Percentiles rank a stretch among this genome's conserved stretches.
Evolutionary conservation across 805 yeast genomes (phyloP).

Genomic region (Wickerhamiella sorbophila): DNA sequence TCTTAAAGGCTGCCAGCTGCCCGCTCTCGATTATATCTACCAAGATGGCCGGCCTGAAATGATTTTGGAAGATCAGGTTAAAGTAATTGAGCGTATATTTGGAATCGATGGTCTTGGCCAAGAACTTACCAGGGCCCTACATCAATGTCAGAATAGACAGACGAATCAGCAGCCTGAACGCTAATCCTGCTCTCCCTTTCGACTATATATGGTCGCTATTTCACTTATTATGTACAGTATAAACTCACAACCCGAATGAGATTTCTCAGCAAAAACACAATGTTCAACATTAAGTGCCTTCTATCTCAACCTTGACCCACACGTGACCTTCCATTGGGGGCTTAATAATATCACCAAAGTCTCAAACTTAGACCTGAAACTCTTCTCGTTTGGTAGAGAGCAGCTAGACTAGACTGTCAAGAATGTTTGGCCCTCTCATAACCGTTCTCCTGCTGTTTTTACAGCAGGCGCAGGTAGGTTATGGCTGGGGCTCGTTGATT

Average conservation of each 20-base stretch:
- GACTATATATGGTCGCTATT: no score
- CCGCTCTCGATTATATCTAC: slow-evolving; percentile 9
- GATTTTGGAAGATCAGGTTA: slow-evolving; percentile 4
- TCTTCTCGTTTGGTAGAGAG: no score
- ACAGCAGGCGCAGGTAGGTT: not conserved
- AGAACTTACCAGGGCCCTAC: slow-evolving; percentile 15
- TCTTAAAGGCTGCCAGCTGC: slow-evolving; percentile 21
- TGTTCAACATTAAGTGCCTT: no score
- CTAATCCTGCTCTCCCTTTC: not conserved
- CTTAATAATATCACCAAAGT: no score
- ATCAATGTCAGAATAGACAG: slow-evolving; percentile 7
- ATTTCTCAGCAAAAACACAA: no score
- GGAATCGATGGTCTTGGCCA: slow-evolving; percentile 5
- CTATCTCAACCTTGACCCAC: no score
- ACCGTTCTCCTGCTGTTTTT: not conserved
- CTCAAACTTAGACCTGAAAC: no score
- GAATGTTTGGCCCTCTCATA: not conserved
- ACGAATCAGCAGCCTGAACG: slow-evolving; percentile 12
- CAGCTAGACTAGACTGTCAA: not conserved
- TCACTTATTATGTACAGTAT: no score
- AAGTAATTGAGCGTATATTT: slow-evolving; percentile 8
- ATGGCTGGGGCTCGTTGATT: not conserved
- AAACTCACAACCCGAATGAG: no score
- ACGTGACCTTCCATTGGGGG: no score
- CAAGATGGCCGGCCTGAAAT: not conserved